phyloP scores from a whole-genome alignment of 768 basidiomycete species.

The Tylopilus intermedius region DNA sequence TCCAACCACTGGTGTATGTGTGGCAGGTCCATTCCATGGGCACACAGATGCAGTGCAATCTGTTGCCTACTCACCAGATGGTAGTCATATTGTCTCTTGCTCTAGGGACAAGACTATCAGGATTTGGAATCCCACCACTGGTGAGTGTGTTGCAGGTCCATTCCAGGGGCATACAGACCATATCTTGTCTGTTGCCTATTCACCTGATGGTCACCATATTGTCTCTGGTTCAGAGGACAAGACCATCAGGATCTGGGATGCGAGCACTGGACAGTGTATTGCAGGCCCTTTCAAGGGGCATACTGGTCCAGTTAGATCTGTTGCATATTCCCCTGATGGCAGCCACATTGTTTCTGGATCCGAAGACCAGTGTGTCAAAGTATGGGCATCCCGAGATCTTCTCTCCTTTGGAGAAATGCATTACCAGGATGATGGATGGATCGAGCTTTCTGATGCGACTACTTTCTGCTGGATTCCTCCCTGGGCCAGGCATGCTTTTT shows the following conservation, averaged over 20 bases:
- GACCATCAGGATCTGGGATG: conserved; percentile 18
- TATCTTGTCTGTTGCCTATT: conserved; percentile 14
- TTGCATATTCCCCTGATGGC: conserved; percentile 18
- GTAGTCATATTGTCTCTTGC: conserved; percentile 20
- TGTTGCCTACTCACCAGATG: conserved; percentile 23
- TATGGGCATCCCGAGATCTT: conserved; percentile 3
- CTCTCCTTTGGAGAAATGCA: background rate
- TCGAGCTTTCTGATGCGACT: conserved; percentile 8
- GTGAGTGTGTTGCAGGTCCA: conserved; percentile 18
- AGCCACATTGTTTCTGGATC: conserved; percentile 17
- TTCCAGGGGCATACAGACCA: conserved; percentile 16
- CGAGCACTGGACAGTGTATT: conserved; percentile 11
- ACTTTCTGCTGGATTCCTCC: conserved; percentile 19
- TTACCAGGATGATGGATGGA: conserved; percentile 15
- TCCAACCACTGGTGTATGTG: conserved; percentile 7
- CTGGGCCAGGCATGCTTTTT: conserved; percentile 15
- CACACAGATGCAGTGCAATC: conserved; percentile 17
- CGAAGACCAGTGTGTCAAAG: conserved; percentile 8
- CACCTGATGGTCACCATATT: conserved; percentile 16
- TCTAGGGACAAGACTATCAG: conserved; percentile 23
- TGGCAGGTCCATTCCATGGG: conserved; percentile 16
- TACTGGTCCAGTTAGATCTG: background rate
- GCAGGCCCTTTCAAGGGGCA: conserved; percentile 16
- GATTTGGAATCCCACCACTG: conserved; percentile 16
- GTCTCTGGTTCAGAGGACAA: conserved; percentile 17